phyloP scores from a whole-genome alignment of 345 rosid genomes.

The Sapria himalayana region DNA sequence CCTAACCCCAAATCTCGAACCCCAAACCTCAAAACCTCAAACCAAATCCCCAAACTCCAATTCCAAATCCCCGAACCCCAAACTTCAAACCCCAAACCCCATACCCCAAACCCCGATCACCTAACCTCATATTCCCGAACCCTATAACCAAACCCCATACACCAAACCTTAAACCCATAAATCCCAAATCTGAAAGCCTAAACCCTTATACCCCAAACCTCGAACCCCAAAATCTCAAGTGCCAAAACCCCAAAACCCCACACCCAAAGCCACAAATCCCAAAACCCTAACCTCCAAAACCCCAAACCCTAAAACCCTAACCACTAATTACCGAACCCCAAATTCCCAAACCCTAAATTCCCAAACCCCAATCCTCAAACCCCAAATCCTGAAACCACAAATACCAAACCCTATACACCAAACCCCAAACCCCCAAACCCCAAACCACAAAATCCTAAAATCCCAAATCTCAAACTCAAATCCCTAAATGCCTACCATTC shows the following conservation, averaged over 20 bases:
- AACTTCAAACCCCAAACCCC: conserved; percentile 4
- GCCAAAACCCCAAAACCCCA: no score
- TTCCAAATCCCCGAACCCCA: conserved; percentile 4
- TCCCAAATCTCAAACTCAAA: conserved; percentile 4
- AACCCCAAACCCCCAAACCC: no score
- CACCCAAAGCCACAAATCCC: conserved; percentile 5
- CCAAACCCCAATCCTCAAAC: no score
- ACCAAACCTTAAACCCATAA: conserved; percentile 7
- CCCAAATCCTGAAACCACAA: conserved; percentile 4
- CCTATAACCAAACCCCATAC: conserved; percentile 2
- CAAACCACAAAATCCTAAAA: no score
- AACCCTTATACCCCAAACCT: conserved; percentile 4
- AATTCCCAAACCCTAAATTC: conserved; percentile 1
- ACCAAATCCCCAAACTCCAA: conserved; percentile 5
- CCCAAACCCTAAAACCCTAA: conserved; percentile 3
- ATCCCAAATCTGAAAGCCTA: conserved; percentile 6
- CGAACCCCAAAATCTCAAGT: conserved; percentile 2
- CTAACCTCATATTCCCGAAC: conserved; percentile 5
- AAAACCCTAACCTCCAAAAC: no score
- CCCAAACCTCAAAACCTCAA: conserved; percentile 2
- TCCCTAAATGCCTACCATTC: conserved; percentile 7
- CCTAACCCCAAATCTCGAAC: conserved; percentile 6
- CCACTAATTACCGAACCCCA: conserved; percentile 1
- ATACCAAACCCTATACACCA: conserved; percentile 7
- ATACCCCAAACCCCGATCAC: conserved; percentile 6